Percentiles rank a stretch among this genome's conserved stretches.
Conservation (phyloP, 306 rosid species). For the Prunus mira region DNA sequence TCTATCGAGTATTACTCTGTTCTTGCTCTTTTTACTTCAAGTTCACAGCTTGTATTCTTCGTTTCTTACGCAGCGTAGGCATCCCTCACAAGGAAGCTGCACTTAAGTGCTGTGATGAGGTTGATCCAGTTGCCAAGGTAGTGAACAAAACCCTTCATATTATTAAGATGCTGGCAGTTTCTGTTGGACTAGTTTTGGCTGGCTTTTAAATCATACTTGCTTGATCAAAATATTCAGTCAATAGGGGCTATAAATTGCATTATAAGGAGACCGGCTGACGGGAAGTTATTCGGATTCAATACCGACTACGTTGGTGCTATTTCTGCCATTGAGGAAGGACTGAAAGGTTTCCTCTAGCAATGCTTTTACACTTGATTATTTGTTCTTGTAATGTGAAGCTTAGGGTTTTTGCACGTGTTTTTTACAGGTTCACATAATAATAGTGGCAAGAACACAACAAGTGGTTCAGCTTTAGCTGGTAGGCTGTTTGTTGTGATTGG, state of each 20-base stretch:
- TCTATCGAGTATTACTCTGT: not conserved
- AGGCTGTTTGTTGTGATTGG: constrained; percentile 85
- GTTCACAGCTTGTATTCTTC: constrained; percentile 10
- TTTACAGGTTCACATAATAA: constrained; percentile 38
- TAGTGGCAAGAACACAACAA: constrained; percentile 19
- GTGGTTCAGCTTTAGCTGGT: constrained; percentile 77
- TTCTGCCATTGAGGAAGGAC: constrained; percentile 83
- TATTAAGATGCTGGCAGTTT: constrained; percentile 5
- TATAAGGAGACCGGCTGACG: constrained; percentile 68
- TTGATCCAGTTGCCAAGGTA: constrained; percentile 94
- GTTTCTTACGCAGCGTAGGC: constrained; percentile 51
- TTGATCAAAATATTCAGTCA: constrained; percentile 37
- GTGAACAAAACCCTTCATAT: constrained; percentile 13
- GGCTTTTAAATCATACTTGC: not conserved
- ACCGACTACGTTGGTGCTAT: constrained; percentile 88
- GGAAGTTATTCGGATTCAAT: constrained; percentile 82
- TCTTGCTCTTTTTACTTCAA: constrained; percentile 13
- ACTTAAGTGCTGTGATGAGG: constrained; percentile 76
- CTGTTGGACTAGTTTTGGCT: not conserved
- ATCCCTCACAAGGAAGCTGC: constrained; percentile 91
- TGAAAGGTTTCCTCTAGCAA: constrained; percentile 44
- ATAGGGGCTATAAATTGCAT: constrained; percentile 92
- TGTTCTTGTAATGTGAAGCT: too few species aligned
- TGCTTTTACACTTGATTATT: too few species aligned
- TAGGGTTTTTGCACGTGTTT: not conserved